Evolutionary conservation across 1,284 basidiomycete species (phyloP).

Genomic region (Trametes hirsuta): DNA sequence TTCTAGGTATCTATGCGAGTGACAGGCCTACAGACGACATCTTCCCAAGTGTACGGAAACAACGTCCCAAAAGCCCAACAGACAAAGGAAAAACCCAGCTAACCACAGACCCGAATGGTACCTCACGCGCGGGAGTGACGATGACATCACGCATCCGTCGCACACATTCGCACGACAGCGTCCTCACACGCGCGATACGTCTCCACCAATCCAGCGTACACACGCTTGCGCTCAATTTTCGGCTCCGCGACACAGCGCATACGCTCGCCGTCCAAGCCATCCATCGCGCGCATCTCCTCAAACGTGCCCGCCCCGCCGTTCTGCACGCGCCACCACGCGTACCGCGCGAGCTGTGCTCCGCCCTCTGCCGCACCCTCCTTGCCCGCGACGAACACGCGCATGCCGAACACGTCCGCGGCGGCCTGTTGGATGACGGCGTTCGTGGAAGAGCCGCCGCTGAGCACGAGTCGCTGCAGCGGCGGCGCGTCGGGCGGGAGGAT

Average conservation of each 20-base stretch:
- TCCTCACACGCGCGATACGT: slow-evolving; percentile 45
- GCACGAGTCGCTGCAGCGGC: slow-evolving; percentile 69
- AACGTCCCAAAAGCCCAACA: background rate
- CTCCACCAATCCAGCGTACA: slow-evolving; percentile 39
- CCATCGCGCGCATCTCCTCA: slow-evolving; percentile 61
- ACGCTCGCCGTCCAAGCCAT: slow-evolving; percentile 49
- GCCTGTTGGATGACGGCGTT: slow-evolving; percentile 78
- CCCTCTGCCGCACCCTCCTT: slow-evolving; percentile 75
- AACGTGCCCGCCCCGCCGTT: slow-evolving; percentile 53
- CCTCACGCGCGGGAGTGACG: background rate
- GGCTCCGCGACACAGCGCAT: slow-evolving; percentile 66
- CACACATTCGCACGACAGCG: slow-evolving; percentile 38
- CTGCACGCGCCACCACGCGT: slow-evolving; percentile 64
- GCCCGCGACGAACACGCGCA: slow-evolving; percentile 70
- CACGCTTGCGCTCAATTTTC: slow-evolving; percentile 34
- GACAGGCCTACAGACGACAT: too few relatives aligned
- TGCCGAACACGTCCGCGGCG: slow-evolving; percentile 78
- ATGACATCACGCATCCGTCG: slow-evolving; percentile 5
- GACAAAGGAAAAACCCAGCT: background rate
- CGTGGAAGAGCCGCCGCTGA: slow-evolving; percentile 81
- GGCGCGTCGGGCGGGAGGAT: slow-evolving; percentile 65
- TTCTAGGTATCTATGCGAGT: too few relatives aligned
- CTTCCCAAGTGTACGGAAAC: background rate
- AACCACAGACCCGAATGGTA: background rate
- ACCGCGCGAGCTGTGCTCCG: slow-evolving; percentile 70